Conservation (phyloP, 164 flowering plant genomes). For the Hamamelis virginiana region DNA sequence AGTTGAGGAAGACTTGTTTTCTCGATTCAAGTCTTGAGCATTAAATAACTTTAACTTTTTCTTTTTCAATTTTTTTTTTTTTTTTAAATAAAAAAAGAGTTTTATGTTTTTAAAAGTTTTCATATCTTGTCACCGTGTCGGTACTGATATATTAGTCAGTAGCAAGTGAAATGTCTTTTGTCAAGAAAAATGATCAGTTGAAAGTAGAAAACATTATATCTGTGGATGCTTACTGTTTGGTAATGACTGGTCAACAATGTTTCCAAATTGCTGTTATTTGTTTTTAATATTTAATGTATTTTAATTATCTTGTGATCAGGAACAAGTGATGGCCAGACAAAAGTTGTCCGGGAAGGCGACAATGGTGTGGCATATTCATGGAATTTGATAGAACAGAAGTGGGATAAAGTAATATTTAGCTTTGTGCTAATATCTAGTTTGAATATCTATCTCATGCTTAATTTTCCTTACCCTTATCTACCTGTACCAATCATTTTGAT, state of each 20-base stretch:
- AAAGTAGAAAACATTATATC: neutral
- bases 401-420: slow-evolving; percentile 75
- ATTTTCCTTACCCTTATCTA: neutral
- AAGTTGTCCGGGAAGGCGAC: slow-evolving; percentile 94
- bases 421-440: neutral
- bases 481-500: neutral
- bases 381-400: slow-evolving; percentile 72
- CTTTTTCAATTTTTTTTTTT: too few relatives aligned
- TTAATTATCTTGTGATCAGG: slow-evolving; percentile 48
- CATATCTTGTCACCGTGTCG: neutral
- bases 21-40: neutral
- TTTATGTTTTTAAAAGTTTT: too few relatives aligned
- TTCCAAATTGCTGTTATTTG: slow-evolving; percentile 1
- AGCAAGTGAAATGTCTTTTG: neutral
- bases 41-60: too few relatives aligned
- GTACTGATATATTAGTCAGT: neutral
- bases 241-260: neutral
- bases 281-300: slow-evolving; percentile 5
- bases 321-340: slow-evolving; percentile 85
- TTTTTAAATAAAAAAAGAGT: too few relatives aligned
- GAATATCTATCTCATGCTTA: neutral
- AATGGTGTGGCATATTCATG: slow-evolving; percentile 97
- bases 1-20: neutral
- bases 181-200: neutral
- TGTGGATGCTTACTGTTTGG: neutral